Evolutionary conservation across 2,329 filamentous ascomycete species (phyloP).

Genomic region (Beauveria bassiana): DNA sequence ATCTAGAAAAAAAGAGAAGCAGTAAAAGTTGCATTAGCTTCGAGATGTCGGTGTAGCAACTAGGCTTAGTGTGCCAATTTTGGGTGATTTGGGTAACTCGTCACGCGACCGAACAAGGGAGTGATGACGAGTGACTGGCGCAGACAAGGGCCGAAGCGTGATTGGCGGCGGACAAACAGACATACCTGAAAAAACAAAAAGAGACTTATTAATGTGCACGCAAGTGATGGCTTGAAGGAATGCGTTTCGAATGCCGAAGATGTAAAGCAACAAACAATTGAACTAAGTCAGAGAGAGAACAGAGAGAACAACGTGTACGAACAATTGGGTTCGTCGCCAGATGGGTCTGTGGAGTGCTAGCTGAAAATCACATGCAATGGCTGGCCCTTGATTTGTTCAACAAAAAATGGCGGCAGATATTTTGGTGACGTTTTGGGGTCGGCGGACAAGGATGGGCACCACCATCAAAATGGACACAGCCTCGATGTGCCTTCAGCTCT

Average conservation of each 20-base stretch:
- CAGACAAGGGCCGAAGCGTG: not conserved
- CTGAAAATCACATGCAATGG: constrained; percentile 9
- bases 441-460: not conserved
- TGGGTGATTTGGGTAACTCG: constrained; percentile 4
- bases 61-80: constrained; percentile 6
- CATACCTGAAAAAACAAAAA: not conserved
- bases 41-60: constrained; percentile 9
- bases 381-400: constrained; percentile 5
- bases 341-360: constrained; percentile 9
- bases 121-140: not conserved
- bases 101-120: constrained; percentile 9
- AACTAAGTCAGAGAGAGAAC: not conserved
- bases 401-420: not conserved
- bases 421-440: not conserved
- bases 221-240: not conserved
- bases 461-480: not conserved
- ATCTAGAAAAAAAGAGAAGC: not conserved
- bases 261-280: not conserved
- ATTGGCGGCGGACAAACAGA: not conserved
- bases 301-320: not conserved
- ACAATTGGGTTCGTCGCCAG: constrained; percentile 1
- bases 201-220: not conserved
- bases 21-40: not conserved
- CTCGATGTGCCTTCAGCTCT: too few relatives aligned
- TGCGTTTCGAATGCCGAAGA: not conserved